Conservation (phyloP, 768 basidiomycete genomes). For the Rhodosporidiobolus odoratus region DNA sequence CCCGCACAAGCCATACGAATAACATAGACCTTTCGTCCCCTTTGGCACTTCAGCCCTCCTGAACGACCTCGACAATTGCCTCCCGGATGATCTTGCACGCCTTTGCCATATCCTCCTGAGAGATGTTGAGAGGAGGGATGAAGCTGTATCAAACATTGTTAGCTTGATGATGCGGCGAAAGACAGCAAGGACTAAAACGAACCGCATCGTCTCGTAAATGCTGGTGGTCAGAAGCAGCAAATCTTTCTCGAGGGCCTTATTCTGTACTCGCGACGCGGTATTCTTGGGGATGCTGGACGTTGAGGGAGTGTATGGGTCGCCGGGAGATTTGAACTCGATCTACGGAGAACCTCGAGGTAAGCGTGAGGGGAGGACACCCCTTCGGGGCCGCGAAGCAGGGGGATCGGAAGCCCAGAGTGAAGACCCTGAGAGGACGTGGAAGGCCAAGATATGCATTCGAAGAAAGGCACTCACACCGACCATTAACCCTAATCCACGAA, state of each 20-base stretch:
- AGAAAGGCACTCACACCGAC: slow-evolving; percentile 66
- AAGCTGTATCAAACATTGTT: slow-evolving; percentile 52
- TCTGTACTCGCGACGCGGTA: slow-evolving; percentile 47
- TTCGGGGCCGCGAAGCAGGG: no score
- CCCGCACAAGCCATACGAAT: no score
- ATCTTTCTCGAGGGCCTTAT: slow-evolving; percentile 74
- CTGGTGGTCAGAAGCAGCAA: slow-evolving; percentile 84
- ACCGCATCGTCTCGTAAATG: slow-evolving; percentile 60
- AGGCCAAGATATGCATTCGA: slow-evolving; percentile 43
- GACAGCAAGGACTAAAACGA: neutral
- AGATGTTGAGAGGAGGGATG: slow-evolving; percentile 85
- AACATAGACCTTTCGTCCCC: no score
- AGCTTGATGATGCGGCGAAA: neutral
- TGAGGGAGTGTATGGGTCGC: slow-evolving; percentile 36
- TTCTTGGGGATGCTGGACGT: slow-evolving; percentile 46
- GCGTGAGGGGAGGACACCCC: neutral
- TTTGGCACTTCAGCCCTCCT: slow-evolving; percentile 40
- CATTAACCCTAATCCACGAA: slow-evolving; percentile 87
- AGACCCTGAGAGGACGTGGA: slow-evolving; percentile 47
- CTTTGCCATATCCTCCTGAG: slow-evolving; percentile 61
- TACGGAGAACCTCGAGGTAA: neutral
- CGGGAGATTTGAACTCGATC: slow-evolving; percentile 35
- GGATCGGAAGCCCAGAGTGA: neutral
- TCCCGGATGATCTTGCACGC: slow-evolving; percentile 31
- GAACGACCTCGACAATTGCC: slow-evolving; percentile 39